Percentiles rank a stretch among this genome's conserved stretches.
These are phyloP conservation scores for Aspergillus floridensis DNA, from an alignment of 2,329 filamentous ascomycete species.

Conservation along the genomic window DNA sequence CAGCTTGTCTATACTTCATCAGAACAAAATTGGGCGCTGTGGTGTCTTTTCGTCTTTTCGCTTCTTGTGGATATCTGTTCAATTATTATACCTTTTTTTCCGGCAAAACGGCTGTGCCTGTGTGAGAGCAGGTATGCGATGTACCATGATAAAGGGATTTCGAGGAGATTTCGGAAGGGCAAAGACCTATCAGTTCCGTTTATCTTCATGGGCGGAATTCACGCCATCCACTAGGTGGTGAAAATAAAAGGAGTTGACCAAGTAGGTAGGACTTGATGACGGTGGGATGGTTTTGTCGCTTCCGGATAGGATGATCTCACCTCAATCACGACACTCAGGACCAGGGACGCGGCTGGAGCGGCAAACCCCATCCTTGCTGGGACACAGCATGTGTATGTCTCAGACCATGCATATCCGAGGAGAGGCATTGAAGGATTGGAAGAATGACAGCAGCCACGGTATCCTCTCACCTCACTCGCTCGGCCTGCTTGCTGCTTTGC, in stretches of 20 bases:
- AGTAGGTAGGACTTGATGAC: too few relatives aligned
- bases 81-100: not conserved
- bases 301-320: not conserved
- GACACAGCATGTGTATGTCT: not conserved
- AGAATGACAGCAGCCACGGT: not conserved
- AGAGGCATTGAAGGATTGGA: not conserved
- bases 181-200: too few relatives aligned
- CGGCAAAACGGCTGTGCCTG: not conserved
- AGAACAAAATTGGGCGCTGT: not conserved
- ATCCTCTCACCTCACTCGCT: not conserved
- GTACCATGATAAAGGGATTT: not conserved
- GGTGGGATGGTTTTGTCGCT: too few relatives aligned
- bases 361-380: not conserved
- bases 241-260: too few relatives aligned
- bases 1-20: not conserved
- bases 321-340: not conserved
- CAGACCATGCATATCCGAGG: not conserved
- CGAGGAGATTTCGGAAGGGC: too few relatives aligned
- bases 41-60: not conserved
- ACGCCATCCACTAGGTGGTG: too few relatives aligned
- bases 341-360: slow-evolving; percentile 2
- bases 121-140: not conserved
- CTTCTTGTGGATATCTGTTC: not conserved
- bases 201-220: too few relatives aligned
- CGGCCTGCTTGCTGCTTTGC: not conserved